Base-by-base conservation (phyloP, 768 basidiomycete genomes). In the Pulveroboletus ravenelii region DNA sequence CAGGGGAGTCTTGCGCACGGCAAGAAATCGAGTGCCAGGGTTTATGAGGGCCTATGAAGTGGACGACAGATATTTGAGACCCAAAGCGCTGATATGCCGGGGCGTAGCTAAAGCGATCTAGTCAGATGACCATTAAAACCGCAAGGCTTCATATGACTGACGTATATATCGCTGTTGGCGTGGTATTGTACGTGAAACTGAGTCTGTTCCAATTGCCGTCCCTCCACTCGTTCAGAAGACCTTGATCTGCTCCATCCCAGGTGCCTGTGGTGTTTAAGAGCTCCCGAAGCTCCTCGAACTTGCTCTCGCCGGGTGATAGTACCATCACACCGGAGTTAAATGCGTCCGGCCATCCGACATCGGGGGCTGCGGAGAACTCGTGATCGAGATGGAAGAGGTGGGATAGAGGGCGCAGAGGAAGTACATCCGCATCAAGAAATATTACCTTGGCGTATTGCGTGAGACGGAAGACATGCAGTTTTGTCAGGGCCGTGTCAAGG, bases 191-290 rank as follows among this genome's bases (percentile, higher is more conserved):
- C 37, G 85, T 91, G 71, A 98, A 99, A 66, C 93, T 93, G 58
- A 99, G 83, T 59, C 93, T 79, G 61, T 96, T 82, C 96, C 96
- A 99, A 63, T 89, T 68, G 17, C 67, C 68, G 30, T 85, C 84
- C 57, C 88, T 77, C 93, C 93, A 97, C 73, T 98, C 94, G 62
- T 98, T 98, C 57, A 98, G 77, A 54, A 97, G 73, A 14, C 96
- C 96, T 68, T 99, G 96, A 71, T 99, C 96, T n/a, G 93, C 96
- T 9, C 96, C 96, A 62, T 97, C 95, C 87, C 94, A 97, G 40
- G 84, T 87, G 14, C 93, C 95, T 60, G 85, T 87, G 15, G 81
- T 71, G 54, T 82, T 80, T 53, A 93, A 75, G 50, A 96, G 76
- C 14, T 77, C 70, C 53, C 75, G 78, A 50, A 98, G 74, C 45